Base-by-base conservation (phyloP, 768 basidiomycete species). In the Hemileccinum impolitum region DNA sequence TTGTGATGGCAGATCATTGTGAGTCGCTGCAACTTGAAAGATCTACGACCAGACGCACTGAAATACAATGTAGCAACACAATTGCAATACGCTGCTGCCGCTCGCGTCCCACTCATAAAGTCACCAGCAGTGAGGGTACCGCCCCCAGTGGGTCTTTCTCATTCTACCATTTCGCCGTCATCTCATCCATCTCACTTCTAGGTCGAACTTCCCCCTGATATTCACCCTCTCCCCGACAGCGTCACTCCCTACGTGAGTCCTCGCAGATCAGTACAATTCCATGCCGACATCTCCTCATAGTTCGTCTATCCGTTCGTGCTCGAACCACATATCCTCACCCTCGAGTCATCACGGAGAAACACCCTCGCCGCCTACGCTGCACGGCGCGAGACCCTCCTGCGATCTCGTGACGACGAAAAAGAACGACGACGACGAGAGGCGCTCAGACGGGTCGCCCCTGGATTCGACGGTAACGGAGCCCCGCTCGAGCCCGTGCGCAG, bases 251-350 rank as follows among this genome's bases (percentile, higher is more conserved):
- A 98, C 64, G 95, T 94, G 56, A 59, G 82, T 66, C 13, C 34
- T 6, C 19, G 18, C 15, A 26, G 1, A 44, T 36, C 10, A 45
- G 35, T 38, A 6, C 48, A 39, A 38, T 19, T 19, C 51, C 34
- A 39, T 37, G 36, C 45, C 45, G 25, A 54, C 40, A 10, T 23
- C 23, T 23, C 26, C 44, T 43, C 37, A 6, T 64, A 98, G 94
- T 96, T 97, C 60, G 95, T 90, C 37, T 98, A 97, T 61, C 94
- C 95, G 2, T 97, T 92, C 74, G 87, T 93, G 3, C 79, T 98
- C 44, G 95, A 98, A 61, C 80, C 84, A 0, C 94, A 95, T 63
- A 75, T 92, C 55, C 67, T 94, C 45, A 79, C 82, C 2, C 70
- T 90, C 35, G 89, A 89, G 61, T 81, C 87, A 0, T 77, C 89